Conservation (phyloP, 768 basidiomycete species). For the Termitomyces bulborhizus region DNA sequence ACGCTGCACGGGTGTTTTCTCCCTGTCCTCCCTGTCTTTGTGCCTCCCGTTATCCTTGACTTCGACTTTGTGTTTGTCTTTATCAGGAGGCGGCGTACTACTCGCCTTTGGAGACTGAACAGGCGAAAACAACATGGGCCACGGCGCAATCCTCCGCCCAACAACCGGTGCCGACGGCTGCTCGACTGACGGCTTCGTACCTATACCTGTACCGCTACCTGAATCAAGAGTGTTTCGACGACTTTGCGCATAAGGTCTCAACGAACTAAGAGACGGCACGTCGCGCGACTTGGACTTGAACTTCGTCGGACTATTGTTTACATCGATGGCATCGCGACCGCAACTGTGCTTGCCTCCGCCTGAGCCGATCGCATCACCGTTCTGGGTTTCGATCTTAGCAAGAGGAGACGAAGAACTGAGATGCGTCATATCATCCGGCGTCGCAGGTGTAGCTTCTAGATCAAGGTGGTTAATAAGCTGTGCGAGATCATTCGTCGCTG, state of each 20-base stretch:
- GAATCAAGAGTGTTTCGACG: constrained; percentile 8
- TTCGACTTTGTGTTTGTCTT: not conserved
- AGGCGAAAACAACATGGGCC: constrained; percentile 36
- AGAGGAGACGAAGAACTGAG: constrained; percentile 19
- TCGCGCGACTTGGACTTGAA: constrained; percentile 22
- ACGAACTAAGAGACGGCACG: constrained; percentile 37
- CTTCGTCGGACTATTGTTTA: not conserved
- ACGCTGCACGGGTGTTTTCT: constrained; percentile 28
- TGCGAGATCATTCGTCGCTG: constrained; percentile 75
- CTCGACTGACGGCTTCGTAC: not conserved
- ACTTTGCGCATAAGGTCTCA: constrained; percentile 42
- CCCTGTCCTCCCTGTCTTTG: not conserved
- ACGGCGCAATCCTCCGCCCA: constrained; percentile 59
- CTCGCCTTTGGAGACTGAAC: not conserved
- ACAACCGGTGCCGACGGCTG: constrained; percentile 12
- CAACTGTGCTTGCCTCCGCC: not conserved
- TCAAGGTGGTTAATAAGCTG: constrained; percentile 77
- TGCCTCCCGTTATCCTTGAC: not conserved
- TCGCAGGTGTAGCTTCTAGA: constrained; percentile 68
- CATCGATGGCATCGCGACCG: not conserved
- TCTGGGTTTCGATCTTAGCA: not conserved
- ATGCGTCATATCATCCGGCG: constrained; percentile 43
- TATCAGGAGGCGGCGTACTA: not conserved
- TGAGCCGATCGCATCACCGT: no score
- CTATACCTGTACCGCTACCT: not conserved